Conservation (phyloP, 306 rosid genomes). For the barrel medic (Medicago truncatula) region DNA sequence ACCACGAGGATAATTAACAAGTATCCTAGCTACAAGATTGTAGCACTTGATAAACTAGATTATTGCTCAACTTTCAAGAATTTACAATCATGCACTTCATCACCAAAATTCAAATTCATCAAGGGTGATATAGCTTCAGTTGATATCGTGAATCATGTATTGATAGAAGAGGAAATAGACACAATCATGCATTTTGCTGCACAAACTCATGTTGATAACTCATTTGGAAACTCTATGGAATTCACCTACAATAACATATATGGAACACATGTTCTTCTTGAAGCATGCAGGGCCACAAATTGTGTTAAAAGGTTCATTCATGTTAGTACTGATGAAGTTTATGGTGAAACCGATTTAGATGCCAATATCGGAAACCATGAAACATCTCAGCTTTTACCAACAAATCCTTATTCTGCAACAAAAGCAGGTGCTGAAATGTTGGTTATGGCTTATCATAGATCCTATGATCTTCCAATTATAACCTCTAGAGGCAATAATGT, state of each 20-base stretch:
- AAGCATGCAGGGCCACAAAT: conserved; percentile 65
- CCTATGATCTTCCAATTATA: conserved; percentile 65
- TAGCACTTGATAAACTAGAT: conserved; percentile 76
- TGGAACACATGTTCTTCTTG: conserved; percentile 80
- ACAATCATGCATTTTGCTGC: conserved; percentile 86
- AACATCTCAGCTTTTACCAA: conserved; percentile 74
- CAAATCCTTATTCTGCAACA: conserved; percentile 81
- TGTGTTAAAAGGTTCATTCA: conserved; percentile 71
- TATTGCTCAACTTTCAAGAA: conserved; percentile 74
- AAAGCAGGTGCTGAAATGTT: conserved; percentile 86
- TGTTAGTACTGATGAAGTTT: conserved; percentile 84
- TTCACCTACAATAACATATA: conserved; percentile 78
- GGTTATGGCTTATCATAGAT: conserved; percentile 77
- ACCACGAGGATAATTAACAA: conserved; percentile 58
- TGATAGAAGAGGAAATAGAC: conserved; percentile 68
- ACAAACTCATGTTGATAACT: conserved; percentile 80
- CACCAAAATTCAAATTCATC: conserved; percentile 68
- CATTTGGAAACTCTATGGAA: conserved; percentile 76
- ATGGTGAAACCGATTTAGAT: conserved; percentile 71
- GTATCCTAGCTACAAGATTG: conserved; percentile 63
- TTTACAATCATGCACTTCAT: conserved; percentile 49
- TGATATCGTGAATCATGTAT: conserved; percentile 63
- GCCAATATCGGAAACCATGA: conserved; percentile 65
- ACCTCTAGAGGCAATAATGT: conserved; percentile 77
- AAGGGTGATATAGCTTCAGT: conserved; percentile 67